Evolutionary conservation across 2,329 filamentous ascomycete genomes (phyloP).

Genomic region (Pseudopithomyces maydicus): DNA sequence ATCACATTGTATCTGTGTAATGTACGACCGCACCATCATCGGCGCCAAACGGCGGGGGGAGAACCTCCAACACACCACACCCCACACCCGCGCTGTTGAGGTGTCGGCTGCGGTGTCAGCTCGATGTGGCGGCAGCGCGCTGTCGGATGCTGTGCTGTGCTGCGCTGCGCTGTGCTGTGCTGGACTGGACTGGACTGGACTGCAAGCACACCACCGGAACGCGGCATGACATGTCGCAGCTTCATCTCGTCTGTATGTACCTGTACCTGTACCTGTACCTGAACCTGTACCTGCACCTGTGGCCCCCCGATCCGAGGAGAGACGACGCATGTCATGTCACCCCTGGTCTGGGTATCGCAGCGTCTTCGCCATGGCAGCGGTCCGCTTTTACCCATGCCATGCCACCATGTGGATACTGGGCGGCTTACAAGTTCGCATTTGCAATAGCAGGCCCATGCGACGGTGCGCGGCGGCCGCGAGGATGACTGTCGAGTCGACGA

Average conservation of each 20-base stretch:
- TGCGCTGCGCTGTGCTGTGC: not conserved
- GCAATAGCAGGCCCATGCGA: conserved; percentile 2
- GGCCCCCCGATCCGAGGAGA: not conserved
- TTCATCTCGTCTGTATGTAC: not conserved
- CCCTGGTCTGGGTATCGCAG: not conserved
- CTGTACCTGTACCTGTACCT: too few species aligned
- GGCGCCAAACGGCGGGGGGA: not conserved
- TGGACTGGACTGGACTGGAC: too few species aligned
- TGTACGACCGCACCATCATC: not conserved
- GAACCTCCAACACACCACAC: not conserved
- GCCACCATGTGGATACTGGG: not conserved
- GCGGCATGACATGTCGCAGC: not conserved
- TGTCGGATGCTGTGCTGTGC: not conserved
- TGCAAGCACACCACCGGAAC: not conserved
- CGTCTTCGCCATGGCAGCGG: not conserved
- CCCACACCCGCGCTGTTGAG: not conserved
- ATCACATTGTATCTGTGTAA: not conserved
- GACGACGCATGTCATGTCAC: not conserved
- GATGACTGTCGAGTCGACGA: not conserved
- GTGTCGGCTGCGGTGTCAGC: not conserved
- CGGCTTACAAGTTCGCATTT: conserved; percentile 2
- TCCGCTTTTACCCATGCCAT: conserved; percentile 6
- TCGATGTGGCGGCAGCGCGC: not conserved
- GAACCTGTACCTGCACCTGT: too few species aligned
- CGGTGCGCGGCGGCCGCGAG: not conserved